Conservation (phyloP, 129 eudicot species). For the Glebionis coronaria region DNA sequence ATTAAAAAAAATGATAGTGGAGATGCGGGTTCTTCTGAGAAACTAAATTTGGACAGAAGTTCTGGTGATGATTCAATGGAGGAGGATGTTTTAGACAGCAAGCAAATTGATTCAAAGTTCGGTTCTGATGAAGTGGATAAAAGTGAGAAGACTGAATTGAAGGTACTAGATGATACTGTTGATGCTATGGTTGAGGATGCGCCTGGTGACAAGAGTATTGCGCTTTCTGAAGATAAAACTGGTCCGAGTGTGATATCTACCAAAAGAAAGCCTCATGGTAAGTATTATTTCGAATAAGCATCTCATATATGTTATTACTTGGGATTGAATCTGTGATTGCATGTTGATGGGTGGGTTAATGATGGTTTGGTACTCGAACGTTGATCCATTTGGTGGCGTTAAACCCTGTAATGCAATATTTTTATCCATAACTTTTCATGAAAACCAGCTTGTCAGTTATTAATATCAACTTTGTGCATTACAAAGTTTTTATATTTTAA, state of each 20-base stretch:
- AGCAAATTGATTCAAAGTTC: conserved; percentile 51
- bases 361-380: too few relatives aligned
- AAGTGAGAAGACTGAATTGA: conserved; percentile 37
- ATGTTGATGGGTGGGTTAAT: not conserved
- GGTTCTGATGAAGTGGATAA: conserved; percentile 30
- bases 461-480: too few relatives aligned
- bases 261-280: conserved; percentile 76
- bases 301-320: not conserved
- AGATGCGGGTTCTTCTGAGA: conserved; percentile 55
- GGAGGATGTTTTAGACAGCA: conserved; percentile 59
- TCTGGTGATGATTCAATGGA: conserved; percentile 77
- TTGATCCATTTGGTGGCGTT: too few relatives aligned
- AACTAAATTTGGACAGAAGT: conserved; percentile 61
- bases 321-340: not conserved
- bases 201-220: conserved; percentile 23
- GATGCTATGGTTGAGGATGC: conserved; percentile 41
- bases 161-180: conserved; percentile 42
- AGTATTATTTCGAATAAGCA: not conserved
- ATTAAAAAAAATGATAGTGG: conserved; percentile 47
- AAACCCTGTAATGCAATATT: too few relatives aligned
- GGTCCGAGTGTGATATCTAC: conserved; percentile 22
- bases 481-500: too few relatives aligned
- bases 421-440: too few relatives aligned
- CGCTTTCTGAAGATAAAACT: conserved; percentile 32
- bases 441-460: too few relatives aligned